phyloP scores from a whole-genome alignment of 768 basidiomycete species.

The Auriculariales sp. region DNA sequence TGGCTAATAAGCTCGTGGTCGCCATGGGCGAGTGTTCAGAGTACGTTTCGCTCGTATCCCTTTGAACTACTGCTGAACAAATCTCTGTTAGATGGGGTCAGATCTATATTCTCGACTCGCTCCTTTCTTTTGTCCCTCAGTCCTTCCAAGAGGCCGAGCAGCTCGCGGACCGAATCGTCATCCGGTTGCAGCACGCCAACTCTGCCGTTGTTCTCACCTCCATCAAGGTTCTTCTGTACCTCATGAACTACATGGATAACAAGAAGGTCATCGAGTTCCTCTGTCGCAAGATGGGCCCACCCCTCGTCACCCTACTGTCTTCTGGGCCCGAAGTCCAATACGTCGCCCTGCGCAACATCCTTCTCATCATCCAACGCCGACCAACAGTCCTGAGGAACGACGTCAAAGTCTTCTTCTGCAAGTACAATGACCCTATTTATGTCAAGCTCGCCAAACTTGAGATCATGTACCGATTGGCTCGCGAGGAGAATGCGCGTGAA shows the following conservation, averaged over 20 bases:
- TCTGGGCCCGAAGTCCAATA: conserved; percentile 99
- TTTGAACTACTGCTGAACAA: conserved; percentile 6
- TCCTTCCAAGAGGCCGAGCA: conserved; percentile 76
- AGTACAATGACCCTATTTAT: conserved; percentile 99
- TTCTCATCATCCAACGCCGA: conserved; percentile 91
- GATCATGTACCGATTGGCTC: conserved; percentile 94
- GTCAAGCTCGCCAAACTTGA: conserved; percentile 97
- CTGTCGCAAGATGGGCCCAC: conserved; percentile 97
- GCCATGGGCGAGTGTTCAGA: conserved; percentile 95
- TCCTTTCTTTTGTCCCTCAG: conserved; percentile 90
- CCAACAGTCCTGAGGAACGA: conserved; percentile 89
- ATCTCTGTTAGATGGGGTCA: conserved; percentile 75
- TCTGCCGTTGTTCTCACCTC: conserved; percentile 98
- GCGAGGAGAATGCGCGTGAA: conserved; percentile 86
- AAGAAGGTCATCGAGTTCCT: conserved; percentile 73
- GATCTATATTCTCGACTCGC: conserved; percentile 90
- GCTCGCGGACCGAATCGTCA: conserved; percentile 88
- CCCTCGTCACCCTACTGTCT: conserved; percentile 85
- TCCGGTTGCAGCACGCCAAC: conserved; percentile 94
- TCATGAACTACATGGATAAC: conserved; percentile 99
- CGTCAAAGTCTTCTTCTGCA: conserved; percentile 99
- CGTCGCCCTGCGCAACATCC: conserved; percentile 89
- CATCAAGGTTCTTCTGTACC: conserved; percentile 85
- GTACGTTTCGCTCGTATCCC: conserved; percentile 33
- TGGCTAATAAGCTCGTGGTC: conserved; percentile 78